Conservation (phyloP, 106 monocot species). For the Alisma plantagoaquatica region DNA sequence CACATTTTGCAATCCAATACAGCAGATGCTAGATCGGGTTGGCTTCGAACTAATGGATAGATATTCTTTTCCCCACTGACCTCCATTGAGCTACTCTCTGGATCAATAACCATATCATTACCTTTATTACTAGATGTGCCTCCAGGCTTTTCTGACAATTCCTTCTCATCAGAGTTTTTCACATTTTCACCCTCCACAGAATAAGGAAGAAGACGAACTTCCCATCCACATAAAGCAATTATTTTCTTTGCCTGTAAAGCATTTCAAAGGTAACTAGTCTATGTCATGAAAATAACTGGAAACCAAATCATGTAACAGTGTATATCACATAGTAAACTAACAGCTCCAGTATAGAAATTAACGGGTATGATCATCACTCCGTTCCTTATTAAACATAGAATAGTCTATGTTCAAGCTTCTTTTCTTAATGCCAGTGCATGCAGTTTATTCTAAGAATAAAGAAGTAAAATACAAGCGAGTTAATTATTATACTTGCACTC, state of each 20-base stretch:
- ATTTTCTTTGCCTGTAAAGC: slow-evolving; percentile 61
- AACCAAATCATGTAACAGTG: too few relatives aligned
- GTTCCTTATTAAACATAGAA: neutral
- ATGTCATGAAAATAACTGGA: neutral
- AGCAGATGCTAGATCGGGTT: slow-evolving; percentile 65
- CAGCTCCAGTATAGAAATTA: neutral
- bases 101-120: slow-evolving; percentile 10
- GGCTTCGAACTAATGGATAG: slow-evolving; percentile 9
- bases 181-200: slow-evolving; percentile 41
- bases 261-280: neutral
- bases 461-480: too few relatives aligned
- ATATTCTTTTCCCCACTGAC: slow-evolving; percentile 6
- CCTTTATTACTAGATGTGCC: slow-evolving; percentile 9
- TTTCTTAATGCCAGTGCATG: too few relatives aligned
- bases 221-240: slow-evolving; percentile 93
- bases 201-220: slow-evolving; percentile 79
- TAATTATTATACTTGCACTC: too few relatives aligned
- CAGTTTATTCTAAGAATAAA: too few relatives aligned
- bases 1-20: slow-evolving; percentile 77
- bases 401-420: neutral
- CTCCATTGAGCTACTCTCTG: slow-evolving; percentile 9
- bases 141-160: slow-evolving; percentile 17
- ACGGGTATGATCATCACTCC: neutral
- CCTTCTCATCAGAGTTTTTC: neutral
- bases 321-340: neutral